A percentile compares a stretch with the other conserved stretches of the same genome.
Evolutionary conservation across 257 asterid genomes (phyloP).

Genomic region (Solanum lignicaule): DNA sequence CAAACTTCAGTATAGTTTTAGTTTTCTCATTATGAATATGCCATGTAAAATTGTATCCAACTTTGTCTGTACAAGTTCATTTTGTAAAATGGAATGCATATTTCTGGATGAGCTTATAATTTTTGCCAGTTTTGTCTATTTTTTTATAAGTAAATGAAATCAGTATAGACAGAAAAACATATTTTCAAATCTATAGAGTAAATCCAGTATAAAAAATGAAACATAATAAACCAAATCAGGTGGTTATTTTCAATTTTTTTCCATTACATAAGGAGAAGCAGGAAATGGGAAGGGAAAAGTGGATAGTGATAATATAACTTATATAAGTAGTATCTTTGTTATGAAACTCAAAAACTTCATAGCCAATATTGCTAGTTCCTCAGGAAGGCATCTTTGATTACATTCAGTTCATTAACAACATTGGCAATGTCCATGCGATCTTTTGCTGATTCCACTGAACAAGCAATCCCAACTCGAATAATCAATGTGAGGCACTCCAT

Average conservation of each 20-base stretch:
- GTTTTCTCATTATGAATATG: background rate
- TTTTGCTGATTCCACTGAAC: slow-evolving; percentile 2
- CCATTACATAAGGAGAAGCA: background rate
- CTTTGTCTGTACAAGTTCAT: background rate
- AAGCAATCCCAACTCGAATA: slow-evolving; percentile 11
- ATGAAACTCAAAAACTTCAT: background rate
- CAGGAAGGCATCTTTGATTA: background rate
- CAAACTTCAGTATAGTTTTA: background rate
- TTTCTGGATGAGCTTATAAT: background rate
- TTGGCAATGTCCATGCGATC: slow-evolving; percentile 7
- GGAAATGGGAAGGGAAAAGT: background rate
- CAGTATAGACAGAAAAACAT: background rate
- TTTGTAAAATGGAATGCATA: background rate
- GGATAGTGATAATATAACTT: background rate
- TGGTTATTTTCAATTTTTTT: background rate
- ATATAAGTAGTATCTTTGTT: background rate
- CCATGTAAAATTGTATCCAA: background rate
- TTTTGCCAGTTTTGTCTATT: background rate
- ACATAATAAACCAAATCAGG: background rate
- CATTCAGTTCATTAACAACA: background rate
- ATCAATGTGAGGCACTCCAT: slow-evolving; percentile 5
- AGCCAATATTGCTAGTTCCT: background rate
- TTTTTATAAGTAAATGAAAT: background rate
- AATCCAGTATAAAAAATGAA: background rate
- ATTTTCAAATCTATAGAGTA: background rate